phyloP scores from a whole-genome alignment of 2,329 filamentous ascomycete species.

The Scytalidium lignicola region DNA sequence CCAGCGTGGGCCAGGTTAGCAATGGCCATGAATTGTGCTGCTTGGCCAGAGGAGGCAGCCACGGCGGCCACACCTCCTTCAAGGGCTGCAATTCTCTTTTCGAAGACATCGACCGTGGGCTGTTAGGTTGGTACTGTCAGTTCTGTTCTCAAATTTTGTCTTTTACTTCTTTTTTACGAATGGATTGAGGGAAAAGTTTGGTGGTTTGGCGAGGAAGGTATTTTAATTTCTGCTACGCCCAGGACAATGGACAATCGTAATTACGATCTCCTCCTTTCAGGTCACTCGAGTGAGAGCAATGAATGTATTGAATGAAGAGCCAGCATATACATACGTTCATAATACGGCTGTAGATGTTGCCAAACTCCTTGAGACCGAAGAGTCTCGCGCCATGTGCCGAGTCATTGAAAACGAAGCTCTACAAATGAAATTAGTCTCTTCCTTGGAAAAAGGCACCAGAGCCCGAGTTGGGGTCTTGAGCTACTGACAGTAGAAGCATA shows the following conservation, averaged over 20 bases:
- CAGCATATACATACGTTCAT: constrained; percentile 61
- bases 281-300: no score
- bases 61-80: constrained; percentile 88
- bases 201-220: no score
- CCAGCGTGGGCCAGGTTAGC: constrained; percentile 77
- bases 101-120: constrained; percentile 93
- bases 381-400: constrained; percentile 91
- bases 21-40: constrained; percentile 89
- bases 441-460: neutral
- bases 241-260: no score
- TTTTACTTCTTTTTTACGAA: neutral
- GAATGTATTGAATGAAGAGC: neutral
- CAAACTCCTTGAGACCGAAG: constrained; percentile 93
- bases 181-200: no score
- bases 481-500: constrained; percentile 74
- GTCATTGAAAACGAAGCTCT: constrained; percentile 93
- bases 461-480: neutral
- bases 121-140: constrained; percentile 27
- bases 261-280: no score
- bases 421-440: constrained; percentile 12
- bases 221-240: no score
- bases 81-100: constrained; percentile 92
- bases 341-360: constrained; percentile 96
- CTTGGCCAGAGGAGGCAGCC: constrained; percentile 79
- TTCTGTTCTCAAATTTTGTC: neutral